Evolutionary conservation across 2,329 filamentous ascomycete genomes (phyloP).

Genomic region (Fusarium acutatum): DNA sequence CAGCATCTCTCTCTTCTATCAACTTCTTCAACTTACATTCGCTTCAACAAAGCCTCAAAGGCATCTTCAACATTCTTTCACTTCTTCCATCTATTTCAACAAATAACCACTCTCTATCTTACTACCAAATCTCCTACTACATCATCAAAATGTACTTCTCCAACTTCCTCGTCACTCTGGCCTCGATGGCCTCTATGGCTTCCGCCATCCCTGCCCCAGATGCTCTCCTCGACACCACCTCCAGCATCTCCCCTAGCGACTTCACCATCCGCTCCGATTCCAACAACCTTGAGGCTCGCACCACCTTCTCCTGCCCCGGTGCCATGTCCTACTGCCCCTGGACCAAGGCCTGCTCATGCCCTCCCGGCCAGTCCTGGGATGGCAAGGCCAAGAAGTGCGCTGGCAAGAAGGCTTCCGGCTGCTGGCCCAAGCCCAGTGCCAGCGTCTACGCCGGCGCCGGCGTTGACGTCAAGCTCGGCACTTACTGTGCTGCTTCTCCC

Average conservation of each 20-base stretch:
- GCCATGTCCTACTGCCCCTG: constrained; percentile 50
- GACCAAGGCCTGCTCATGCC: constrained; percentile 54
- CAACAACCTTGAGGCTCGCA: constrained; percentile 33
- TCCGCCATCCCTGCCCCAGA: constrained; percentile 35
- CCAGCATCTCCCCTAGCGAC: constrained; percentile 23
- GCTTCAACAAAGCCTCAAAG: constrained; percentile 14
- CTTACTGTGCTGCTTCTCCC: constrained; percentile 48
- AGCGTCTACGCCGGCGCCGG: constrained; percentile 31
- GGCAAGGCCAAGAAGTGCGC: constrained; percentile 37
- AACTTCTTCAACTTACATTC: constrained; percentile 27
- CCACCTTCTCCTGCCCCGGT: constrained; percentile 45
- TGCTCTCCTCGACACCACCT: constrained; percentile 44
- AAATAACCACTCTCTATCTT: neutral
- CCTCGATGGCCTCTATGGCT: constrained; percentile 41
- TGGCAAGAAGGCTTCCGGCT: constrained; percentile 41
- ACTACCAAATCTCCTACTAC: neutral
- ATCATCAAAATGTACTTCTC: constrained; percentile 44
- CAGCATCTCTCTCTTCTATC: constrained; percentile 9
- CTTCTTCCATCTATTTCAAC: neutral
- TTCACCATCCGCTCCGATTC: constrained; percentile 25
- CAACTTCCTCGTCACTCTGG: constrained; percentile 36
- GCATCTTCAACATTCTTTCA: constrained; percentile 10
- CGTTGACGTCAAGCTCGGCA: constrained; percentile 41
- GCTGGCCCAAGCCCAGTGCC: constrained; percentile 47
- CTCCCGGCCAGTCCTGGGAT: constrained; percentile 53